phyloP scores from a whole-genome alignment of 2,329 filamentous ascomycete genomes.

The Aspergillus fijiensis region DNA sequence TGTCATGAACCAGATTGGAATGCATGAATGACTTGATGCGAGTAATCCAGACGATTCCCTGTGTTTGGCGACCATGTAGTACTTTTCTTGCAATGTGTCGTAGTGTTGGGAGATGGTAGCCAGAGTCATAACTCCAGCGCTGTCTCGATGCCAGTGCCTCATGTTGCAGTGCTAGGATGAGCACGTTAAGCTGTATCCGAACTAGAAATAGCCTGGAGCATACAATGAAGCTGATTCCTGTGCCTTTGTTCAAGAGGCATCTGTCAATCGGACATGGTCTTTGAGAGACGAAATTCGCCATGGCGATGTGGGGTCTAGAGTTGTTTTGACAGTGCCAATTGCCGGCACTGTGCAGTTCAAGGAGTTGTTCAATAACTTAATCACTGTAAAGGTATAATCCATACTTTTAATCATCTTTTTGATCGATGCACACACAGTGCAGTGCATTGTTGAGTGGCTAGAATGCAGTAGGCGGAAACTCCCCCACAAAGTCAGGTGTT shows the following conservation, averaged over 20 bases:
- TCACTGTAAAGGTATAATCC: no score
- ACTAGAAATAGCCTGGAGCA: not conserved
- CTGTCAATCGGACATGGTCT: no score
- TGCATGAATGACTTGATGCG: constrained; percentile 7
- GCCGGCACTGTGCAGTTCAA: no score
- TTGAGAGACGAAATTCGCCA: no score
- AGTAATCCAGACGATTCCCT: not conserved
- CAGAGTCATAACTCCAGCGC: not conserved
- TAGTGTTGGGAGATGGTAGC: not conserved
- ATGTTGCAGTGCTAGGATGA: no score
- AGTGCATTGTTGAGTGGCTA: not conserved
- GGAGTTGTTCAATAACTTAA: no score
- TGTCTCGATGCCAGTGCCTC: not conserved
- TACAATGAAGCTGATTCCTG: not conserved
- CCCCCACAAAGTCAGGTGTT: constrained; percentile 30
- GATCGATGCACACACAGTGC: not conserved
- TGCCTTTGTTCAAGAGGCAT: no score
- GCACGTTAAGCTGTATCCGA: no score
- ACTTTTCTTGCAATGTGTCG: not conserved
- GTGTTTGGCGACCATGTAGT: not conserved
- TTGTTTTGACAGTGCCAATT: no score
- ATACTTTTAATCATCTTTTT: no score
- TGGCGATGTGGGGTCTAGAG: no score
- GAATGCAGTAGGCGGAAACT: constrained; percentile 1
- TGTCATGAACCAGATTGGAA: constrained; percentile 19